phyloP scores from a whole-genome alignment of 805 yeast genomes.

The Yarrowia hollandica region DNA sequence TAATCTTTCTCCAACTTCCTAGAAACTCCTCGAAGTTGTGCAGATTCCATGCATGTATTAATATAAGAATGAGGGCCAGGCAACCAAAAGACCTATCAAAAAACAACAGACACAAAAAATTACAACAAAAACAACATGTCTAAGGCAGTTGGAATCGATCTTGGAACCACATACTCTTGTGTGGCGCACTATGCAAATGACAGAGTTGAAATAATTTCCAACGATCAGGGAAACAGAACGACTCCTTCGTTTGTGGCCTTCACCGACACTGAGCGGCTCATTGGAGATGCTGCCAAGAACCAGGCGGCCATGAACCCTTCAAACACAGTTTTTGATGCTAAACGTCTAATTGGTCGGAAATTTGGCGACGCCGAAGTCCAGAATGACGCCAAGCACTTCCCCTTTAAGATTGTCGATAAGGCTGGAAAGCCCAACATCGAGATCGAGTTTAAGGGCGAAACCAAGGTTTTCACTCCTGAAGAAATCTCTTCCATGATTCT shows the following conservation, averaged over 20 bases:
- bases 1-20: not conserved
- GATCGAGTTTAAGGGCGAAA: not conserved
- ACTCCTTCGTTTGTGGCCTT: conserved; percentile 91
- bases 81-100: not conserved
- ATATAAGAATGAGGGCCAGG: not conserved
- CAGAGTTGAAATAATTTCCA: conserved; percentile 91
- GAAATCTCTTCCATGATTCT: conserved; percentile 1
- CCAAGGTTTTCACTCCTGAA: not conserved
- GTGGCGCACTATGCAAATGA: conserved; percentile 85
- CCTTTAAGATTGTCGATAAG: not conserved
- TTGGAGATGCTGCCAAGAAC: conserved; percentile 86
- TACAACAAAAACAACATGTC: conserved; percentile 44
- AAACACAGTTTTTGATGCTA: conserved; percentile 93
- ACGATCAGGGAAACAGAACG: conserved; percentile 98
- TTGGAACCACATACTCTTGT: conserved; percentile 40
- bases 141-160: conserved; percentile 67
- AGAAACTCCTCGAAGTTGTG: not conserved
- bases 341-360: conserved; percentile 87
- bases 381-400: conserved; percentile 7
- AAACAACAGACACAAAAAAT: not conserved
- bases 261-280: not conserved
- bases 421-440: conserved; percentile 5
- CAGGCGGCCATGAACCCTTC: conserved; percentile 96
- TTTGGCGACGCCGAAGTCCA: conserved; percentile 43
- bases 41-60: not conserved